A percentile compares a stretch with the other conserved stretches of the same genome.
Evolutionary conservation across 768 basidiomycete genomes (phyloP).

Genomic region (Boletus sp.): DNA sequence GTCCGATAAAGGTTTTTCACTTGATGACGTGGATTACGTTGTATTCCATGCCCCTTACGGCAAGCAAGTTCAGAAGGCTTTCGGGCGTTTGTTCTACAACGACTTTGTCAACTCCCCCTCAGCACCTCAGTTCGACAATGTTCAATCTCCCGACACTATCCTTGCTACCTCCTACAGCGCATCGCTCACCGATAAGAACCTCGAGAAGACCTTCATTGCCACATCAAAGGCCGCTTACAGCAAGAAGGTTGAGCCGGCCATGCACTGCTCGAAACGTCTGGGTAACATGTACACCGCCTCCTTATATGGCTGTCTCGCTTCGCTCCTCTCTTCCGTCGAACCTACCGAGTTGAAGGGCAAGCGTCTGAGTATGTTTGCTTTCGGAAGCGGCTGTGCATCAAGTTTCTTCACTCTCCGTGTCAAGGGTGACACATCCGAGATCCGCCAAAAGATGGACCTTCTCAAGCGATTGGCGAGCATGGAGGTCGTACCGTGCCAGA

Average conservation of each 20-base stretch:
- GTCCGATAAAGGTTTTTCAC: constrained; percentile 51
- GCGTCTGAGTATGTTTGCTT: constrained; percentile 93
- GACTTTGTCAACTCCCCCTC: constrained; percentile 85
- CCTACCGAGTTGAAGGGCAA: constrained; percentile 72
- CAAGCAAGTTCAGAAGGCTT: constrained; percentile 97
- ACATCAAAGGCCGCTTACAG: constrained; percentile 73
- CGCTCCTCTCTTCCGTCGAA: constrained; percentile 71
- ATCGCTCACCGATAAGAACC: constrained; percentile 87
- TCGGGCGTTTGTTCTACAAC: constrained; percentile 87
- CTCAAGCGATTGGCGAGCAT: constrained; percentile 71
- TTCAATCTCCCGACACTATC: constrained; percentile 68
- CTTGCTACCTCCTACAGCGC: constrained; percentile 63
- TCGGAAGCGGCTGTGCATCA: constrained; percentile 92
- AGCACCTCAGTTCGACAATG: constrained; percentile 61
- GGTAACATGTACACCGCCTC: constrained; percentile 99
- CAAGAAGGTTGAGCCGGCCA: constrained; percentile 71
- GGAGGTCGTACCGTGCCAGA: constrained; percentile 89
- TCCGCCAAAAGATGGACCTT: constrained; percentile 80
- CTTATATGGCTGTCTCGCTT: constrained; percentile 91
- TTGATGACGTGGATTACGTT: constrained; percentile 85
- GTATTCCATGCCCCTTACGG: constrained; percentile 98
- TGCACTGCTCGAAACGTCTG: constrained; percentile 84
- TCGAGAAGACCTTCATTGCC: constrained; percentile 93
- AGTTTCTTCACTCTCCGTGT: constrained; percentile 88
- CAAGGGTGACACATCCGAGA: constrained; percentile 83